phyloP scores from a whole-genome alignment of 129 eudicot species.

The Solidago caesia region DNA sequence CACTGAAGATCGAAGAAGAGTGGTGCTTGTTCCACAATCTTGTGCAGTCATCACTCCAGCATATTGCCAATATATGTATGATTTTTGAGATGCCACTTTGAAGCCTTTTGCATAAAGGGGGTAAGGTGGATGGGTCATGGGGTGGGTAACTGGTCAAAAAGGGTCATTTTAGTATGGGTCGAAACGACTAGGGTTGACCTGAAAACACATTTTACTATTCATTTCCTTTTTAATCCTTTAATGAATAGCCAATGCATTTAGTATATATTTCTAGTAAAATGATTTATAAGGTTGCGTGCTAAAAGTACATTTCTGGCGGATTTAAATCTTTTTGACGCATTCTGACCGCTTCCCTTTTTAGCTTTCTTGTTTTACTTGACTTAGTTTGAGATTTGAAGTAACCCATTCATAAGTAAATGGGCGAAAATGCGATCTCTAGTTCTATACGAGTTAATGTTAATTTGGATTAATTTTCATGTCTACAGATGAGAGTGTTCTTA shows the following conservation, averaged over 20 bases:
- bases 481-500: slow-evolving; percentile 72
- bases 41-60: slow-evolving; percentile 69
- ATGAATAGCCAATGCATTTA: slow-evolving; percentile 8
- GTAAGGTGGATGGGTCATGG: background rate
- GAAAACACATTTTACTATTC: background rate
- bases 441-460: slow-evolving; percentile 8
- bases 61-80: slow-evolving; percentile 73
- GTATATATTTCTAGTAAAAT: background rate
- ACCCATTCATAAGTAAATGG: background rate
- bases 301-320: background rate
- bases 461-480: slow-evolving; percentile 13
- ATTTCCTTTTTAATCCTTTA: background rate
- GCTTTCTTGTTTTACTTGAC: too few relatives aligned
- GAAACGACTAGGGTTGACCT: background rate
- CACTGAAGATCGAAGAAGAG: slow-evolving; percentile 62
- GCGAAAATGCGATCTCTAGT: background rate
- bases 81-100: slow-evolving; percentile 17
- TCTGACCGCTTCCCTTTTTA: background rate
- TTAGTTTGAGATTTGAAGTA: background rate
- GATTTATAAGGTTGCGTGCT: background rate
- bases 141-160: background rate
- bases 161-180: background rate
- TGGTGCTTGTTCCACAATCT: slow-evolving; percentile 88
- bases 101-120: background rate
- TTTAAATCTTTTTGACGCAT: background rate